Percentiles rank a stretch among this genome's conserved stretches.
Conservation (phyloP, 2,329 filamentous ascomycete species). For the Epichloe sp. region DNA sequence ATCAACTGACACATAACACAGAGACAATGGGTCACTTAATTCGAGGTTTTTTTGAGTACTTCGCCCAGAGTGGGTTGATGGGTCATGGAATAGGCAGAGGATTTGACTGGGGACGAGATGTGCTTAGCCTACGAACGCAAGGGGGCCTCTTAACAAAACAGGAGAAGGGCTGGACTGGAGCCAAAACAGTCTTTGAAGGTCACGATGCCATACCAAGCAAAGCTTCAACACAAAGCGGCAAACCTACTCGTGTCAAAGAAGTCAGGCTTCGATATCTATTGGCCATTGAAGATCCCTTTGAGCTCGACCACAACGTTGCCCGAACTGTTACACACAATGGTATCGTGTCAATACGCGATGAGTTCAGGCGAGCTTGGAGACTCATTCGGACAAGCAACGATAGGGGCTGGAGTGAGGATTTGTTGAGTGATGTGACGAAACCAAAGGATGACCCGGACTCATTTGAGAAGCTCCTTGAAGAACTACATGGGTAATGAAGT, state of each 20-base stretch:
- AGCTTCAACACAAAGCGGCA: constrained; percentile 10
- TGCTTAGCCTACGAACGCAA: constrained; percentile 60
- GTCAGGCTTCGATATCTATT: constrained; percentile 72
- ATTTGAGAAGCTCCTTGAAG: constrained; percentile 17
- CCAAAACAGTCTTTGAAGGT: constrained; percentile 52
- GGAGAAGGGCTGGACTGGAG: constrained; percentile 76
- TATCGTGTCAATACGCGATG: constrained; percentile 69
- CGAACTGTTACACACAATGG: constrained; percentile 74
- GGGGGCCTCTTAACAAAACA: constrained; percentile 62
- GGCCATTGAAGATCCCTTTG: constrained; percentile 86
- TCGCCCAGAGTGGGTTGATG: constrained; percentile 48
- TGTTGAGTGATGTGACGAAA: constrained; percentile 38
- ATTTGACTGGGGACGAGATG: constrained; percentile 72
- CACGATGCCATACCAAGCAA: constrained; percentile 18
- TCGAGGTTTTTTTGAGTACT: constrained; percentile 81
- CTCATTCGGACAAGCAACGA: constrained; percentile 47
- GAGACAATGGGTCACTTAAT: constrained; percentile 61
- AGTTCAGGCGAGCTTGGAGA: constrained; percentile 68
- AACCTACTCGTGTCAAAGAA: constrained; percentile 43
- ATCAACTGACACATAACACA: constrained; percentile 52
- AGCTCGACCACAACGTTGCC: constrained; percentile 77
- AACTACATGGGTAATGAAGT: constrained; percentile 20
- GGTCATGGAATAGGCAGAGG: constrained; percentile 35
- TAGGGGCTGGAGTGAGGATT: constrained; percentile 27
- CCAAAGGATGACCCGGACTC: constrained; percentile 11